Conservation (phyloP, 192 early-diverging fungal species). For the Mortierella alpina region DNA sequence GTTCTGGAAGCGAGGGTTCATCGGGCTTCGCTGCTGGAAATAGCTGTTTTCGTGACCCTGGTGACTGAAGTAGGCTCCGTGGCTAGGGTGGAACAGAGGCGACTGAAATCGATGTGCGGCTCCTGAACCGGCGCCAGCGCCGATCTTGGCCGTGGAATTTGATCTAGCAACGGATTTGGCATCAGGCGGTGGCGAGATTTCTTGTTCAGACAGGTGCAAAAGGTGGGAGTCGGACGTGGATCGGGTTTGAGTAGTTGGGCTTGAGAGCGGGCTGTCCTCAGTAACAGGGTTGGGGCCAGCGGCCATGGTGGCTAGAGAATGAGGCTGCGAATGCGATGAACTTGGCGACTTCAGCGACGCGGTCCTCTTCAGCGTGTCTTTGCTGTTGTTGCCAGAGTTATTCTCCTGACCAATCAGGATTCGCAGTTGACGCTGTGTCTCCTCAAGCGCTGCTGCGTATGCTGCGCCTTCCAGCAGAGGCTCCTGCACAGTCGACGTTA, state of each 20-base stretch:
- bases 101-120: conserved; percentile 1
- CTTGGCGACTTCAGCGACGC: too few relatives aligned
- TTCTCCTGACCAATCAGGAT: conserved; percentile 11
- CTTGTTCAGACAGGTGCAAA: conserved; percentile 7
- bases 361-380: not conserved
- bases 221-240: conserved; percentile 23
- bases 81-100: not conserved
- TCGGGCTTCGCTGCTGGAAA: conserved; percentile 33
- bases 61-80: conserved; percentile 1
- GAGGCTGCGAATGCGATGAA: not conserved
- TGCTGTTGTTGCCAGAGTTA: not conserved
- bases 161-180: conserved; percentile 1
- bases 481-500: not conserved
- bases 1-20: conserved; percentile 37
- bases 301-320: not conserved
- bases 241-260: not conserved
- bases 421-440: conserved; percentile 17
- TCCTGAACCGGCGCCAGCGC: not conserved
- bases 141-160: not conserved
- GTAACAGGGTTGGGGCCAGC: not conserved
- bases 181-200: not conserved
- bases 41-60: conserved; percentile 21
- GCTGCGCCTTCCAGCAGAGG: conserved; percentile 27
- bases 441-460: conserved; percentile 29
- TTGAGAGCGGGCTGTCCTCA: not conserved